A percentile compares a stretch with the other conserved stretches of the same genome.
Evolutionary conservation across 768 basidiomycete species (phyloP).

Genomic region (Candolleomyces efflorescens): DNA sequence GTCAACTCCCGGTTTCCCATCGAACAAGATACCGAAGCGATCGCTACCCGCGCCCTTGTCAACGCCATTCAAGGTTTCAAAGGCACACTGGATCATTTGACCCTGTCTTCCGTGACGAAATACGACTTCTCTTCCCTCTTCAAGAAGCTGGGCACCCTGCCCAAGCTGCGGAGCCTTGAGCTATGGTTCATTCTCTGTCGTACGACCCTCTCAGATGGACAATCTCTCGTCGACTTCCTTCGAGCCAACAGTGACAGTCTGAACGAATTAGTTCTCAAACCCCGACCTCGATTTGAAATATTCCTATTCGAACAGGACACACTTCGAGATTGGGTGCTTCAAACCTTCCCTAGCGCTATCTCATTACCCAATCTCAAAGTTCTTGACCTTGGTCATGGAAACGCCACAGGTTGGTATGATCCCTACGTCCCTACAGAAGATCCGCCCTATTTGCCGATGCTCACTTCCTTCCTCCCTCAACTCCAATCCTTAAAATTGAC

Average conservation of each 20-base stretch:
- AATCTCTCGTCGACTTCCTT: constrained; percentile 4
- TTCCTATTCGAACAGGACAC: neutral
- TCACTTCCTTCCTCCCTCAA: neutral
- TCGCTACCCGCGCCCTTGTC: neutral
- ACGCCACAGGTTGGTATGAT: too few relatives aligned
- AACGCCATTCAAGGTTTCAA: neutral
- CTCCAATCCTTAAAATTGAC: neutral
- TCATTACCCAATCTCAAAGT: constrained; percentile 4
- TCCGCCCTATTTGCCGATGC: neutral
- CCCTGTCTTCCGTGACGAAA: neutral
- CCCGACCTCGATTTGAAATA: constrained; percentile 15
- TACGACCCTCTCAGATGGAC: neutral
- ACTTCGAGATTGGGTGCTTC: neutral
- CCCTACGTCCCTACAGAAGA: too few relatives aligned
- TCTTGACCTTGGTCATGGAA: neutral
- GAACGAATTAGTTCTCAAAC: constrained; percentile 9
- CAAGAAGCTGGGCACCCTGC: neutral
- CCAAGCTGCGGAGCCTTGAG: constrained; percentile 5
- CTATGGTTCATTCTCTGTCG: neutral
- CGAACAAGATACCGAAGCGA: neutral
- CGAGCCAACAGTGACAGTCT: constrained; percentile 6
- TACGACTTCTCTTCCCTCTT: constrained; percentile 9
- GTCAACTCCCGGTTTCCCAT: constrained; percentile 9
- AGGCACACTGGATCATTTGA: neutral
- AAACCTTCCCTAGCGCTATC: neutral